These are phyloP conservation scores for Clonostachys chloroleuca DNA, from an alignment of 2,329 filamentous ascomycete species.

Conservation along the genomic window DNA sequence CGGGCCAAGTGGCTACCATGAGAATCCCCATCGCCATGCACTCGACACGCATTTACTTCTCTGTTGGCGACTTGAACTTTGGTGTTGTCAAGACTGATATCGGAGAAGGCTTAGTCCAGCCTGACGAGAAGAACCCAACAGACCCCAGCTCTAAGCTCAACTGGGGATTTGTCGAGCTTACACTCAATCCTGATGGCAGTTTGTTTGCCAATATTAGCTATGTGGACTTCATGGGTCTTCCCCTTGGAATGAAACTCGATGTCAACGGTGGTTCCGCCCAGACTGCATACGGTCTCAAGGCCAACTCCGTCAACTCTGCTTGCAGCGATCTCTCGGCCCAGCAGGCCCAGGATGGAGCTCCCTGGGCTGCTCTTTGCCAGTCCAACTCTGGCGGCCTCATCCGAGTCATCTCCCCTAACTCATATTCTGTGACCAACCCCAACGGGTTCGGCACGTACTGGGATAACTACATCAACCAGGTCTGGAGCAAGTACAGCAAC, in stretches of 20 bases:
- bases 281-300: constrained; percentile 36
- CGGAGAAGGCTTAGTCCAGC: constrained; percentile 69
- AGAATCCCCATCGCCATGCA: constrained; percentile 68
- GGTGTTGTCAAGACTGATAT: constrained; percentile 65
- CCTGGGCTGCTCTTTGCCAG: constrained; percentile 48
- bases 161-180: constrained; percentile 70
- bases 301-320: constrained; percentile 26
- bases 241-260: constrained; percentile 52
- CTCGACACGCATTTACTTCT: constrained; percentile 66
- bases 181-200: constrained; percentile 51
- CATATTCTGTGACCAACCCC: constrained; percentile 35
- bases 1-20: constrained; percentile 54
- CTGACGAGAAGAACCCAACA: constrained; percentile 61
- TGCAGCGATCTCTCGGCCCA: constrained; percentile 33
- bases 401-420: constrained; percentile 50
- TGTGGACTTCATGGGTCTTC: constrained; percentile 70
- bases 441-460: constrained; percentile 46
- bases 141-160: constrained; percentile 58
- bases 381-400: constrained; percentile 31
- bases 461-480: constrained; percentile 40
- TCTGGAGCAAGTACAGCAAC: constrained; percentile 44
- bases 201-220: constrained; percentile 68
- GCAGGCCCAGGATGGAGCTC: constrained; percentile 36
- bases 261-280: constrained; percentile 37
- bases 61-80: constrained; percentile 48